Evolutionary conservation across 257 asterid species (phyloP), one percentile per base, ranked within the genome.

Genomic region (Agastache rugosa): DNA sequence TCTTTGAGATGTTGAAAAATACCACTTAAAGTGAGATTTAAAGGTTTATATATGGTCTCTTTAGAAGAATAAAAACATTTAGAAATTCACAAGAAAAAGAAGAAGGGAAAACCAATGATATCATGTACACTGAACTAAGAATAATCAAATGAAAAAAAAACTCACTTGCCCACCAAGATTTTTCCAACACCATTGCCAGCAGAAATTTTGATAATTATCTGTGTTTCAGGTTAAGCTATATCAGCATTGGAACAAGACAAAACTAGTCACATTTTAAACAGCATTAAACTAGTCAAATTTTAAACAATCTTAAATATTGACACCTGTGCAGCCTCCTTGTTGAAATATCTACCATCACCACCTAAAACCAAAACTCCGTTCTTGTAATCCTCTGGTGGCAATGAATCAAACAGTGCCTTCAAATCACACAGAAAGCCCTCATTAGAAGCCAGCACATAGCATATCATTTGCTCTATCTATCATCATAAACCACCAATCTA

Each of bases 321-420:
- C 74, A 92, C 98, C 99, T 94, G 99, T 16, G 99, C 91, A 63
- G 97, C 99, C 82, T 95, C 98, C 34, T 83, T 76, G 80, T 92
- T 95, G 81, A 93, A 95, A 69, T 87, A 95, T 77, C 99, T 88
- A 64, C 99, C 99, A 79, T 95, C 99, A 20, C 98, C 99, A 19
- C 98, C 98, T 63, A 95, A 83, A 75, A 90, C 96, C 86, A 95
- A 81, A 73, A 90, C 82, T 14, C 91, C 91, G 27, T 88, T 77
- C 83, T 86, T 78, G 85, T 89, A 94, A 80, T 94, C 99, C 84
- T 94, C 99, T 0, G 82, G 89, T 2, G 93, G 93, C 82, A 92
- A 81, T 14, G 99, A 92, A 83, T 89, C 81, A 83, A 95, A 95
- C 73, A 95, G 77, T 51, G 99, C 98, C 98, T 95, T 79, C 55